phyloP scores from a whole-genome alignment of 2,329 filamentous ascomycete species.

The Pseudofabraea citricarpa region DNA sequence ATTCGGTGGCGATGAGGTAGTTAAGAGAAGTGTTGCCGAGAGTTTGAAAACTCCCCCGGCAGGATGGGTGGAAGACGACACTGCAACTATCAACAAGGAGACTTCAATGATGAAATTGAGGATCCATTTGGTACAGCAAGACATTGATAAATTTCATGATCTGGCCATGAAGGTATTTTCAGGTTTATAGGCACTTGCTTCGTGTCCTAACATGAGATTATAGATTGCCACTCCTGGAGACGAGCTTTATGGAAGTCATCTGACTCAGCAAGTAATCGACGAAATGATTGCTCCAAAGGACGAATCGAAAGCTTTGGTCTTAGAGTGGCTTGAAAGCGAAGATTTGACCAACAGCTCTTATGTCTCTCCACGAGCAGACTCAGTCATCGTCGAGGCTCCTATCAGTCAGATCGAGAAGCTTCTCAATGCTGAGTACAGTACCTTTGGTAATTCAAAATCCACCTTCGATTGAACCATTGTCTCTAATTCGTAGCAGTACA shows the following conservation, averaged over 20 bases:
- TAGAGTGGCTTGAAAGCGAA: constrained; percentile 51
- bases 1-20: background rate
- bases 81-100: constrained; percentile 19
- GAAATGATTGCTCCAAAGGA: constrained; percentile 48
- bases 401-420: constrained; percentile 47
- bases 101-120: constrained; percentile 17
- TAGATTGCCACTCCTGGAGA: constrained; percentile 39
- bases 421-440: constrained; percentile 44
- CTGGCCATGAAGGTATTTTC: constrained; percentile 22
- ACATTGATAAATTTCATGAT: constrained; percentile 25
- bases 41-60: constrained; percentile 17
- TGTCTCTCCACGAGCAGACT: constrained; percentile 50
- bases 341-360: constrained; percentile 36
- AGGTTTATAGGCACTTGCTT: background rate
- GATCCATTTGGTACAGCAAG: constrained; percentile 22
- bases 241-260: constrained; percentile 48
- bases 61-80: constrained; percentile 20
- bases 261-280: constrained; percentile 45
- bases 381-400: constrained; percentile 39
- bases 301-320: constrained; percentile 48
- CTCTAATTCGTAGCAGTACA: constrained; percentile 14
- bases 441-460: constrained; percentile 46
- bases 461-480: constrained; percentile 28
- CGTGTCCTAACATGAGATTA: background rate
- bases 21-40: constrained; percentile 19